These are phyloP conservation scores for Trichoderma reesei DNA, from an alignment of 495 filamentous ascomycete genomes.

Conservation along the genomic window DNA sequence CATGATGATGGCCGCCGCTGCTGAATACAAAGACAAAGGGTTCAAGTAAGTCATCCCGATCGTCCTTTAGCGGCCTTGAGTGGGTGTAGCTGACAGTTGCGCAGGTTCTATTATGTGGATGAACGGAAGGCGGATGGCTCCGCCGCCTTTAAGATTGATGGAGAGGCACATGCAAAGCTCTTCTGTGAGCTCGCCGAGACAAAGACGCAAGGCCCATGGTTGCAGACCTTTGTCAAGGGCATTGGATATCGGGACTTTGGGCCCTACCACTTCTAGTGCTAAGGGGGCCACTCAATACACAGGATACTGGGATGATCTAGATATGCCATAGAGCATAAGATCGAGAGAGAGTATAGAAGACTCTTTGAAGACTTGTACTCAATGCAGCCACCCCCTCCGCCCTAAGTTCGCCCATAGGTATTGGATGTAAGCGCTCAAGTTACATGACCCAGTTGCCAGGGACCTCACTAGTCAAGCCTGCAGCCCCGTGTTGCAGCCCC, in stretches of 20 bases:
- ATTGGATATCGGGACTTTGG: constrained; percentile 30
- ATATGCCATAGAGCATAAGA: too few relatives aligned
- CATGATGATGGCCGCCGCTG: constrained; percentile 31
- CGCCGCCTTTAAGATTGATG: constrained; percentile 20
- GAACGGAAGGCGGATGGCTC: constrained; percentile 24
- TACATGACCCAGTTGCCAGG: too few relatives aligned
- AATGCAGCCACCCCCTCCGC: too few relatives aligned
- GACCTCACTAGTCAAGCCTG: too few relatives aligned
- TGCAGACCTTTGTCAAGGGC: constrained; percentile 38
- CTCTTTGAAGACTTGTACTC: too few relatives aligned
- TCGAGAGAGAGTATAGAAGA: too few relatives aligned
- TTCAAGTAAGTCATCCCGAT: constrained; percentile 30
- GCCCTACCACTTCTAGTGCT: not conserved
- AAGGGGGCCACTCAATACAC: not conserved
- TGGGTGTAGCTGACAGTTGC: constrained; percentile 12
- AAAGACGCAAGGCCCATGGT: constrained; percentile 33
- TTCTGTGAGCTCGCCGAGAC: constrained; percentile 28
- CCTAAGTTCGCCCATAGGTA: too few relatives aligned
- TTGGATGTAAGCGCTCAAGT: too few relatives aligned
- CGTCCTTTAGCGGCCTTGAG: not conserved
- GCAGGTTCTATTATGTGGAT: constrained; percentile 42
- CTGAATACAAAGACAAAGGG: constrained; percentile 32
- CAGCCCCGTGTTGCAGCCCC: too few relatives aligned
- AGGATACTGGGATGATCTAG: not conserved
- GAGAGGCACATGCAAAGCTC: constrained; percentile 32